Conservation (phyloP, 2,329 filamentous ascomycete genomes). For the Fusarium algeriense region DNA sequence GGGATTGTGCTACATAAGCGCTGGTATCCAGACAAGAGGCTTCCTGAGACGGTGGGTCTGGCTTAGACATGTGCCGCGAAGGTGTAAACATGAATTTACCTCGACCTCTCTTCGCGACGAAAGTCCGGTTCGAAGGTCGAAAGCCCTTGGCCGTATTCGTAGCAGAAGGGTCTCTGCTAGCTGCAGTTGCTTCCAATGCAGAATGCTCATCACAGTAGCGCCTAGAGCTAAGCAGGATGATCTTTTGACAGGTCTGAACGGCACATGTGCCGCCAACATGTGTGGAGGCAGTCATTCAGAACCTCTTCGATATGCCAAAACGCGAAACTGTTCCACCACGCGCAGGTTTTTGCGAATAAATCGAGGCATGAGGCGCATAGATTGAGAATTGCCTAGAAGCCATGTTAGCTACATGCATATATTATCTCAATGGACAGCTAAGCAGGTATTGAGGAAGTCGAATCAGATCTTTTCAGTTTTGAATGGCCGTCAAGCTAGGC, state of each 20-base stretch:
- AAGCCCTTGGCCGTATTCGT: conserved; percentile 3
- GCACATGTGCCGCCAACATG: conserved; percentile 34
- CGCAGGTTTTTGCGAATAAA: conserved; percentile 5
- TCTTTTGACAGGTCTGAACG: conserved; percentile 24
- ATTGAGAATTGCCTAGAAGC: conserved; percentile 6
- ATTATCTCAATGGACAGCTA: background rate
- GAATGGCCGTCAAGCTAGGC: conserved; percentile 62
- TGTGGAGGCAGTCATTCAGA: conserved; percentile 33
- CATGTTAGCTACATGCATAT: conserved; percentile 16
- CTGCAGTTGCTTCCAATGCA: background rate
- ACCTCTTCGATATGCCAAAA: conserved; percentile 14
- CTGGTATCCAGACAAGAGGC: background rate
- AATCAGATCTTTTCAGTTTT: conserved; percentile 85
- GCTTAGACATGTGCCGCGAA: conserved; percentile 5
- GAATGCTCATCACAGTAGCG: conserved; percentile 28
- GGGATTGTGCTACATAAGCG: background rate
- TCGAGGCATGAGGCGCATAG: conserved; percentile 16
- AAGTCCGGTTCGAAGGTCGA: conserved; percentile 9
- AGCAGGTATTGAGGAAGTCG: conserved; percentile 20
- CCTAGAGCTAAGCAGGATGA: conserved; percentile 24
- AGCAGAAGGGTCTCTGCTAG: background rate
- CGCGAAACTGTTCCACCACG: conserved; percentile 16
- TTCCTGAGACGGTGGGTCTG: background rate
- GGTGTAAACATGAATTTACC: conserved; percentile 11
- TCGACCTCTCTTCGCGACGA: conserved; percentile 35